These are phyloP conservation scores for Aspergillus unguis DNA, from an alignment of 2,329 filamentous ascomycete genomes.

Conservation along the genomic window DNA sequence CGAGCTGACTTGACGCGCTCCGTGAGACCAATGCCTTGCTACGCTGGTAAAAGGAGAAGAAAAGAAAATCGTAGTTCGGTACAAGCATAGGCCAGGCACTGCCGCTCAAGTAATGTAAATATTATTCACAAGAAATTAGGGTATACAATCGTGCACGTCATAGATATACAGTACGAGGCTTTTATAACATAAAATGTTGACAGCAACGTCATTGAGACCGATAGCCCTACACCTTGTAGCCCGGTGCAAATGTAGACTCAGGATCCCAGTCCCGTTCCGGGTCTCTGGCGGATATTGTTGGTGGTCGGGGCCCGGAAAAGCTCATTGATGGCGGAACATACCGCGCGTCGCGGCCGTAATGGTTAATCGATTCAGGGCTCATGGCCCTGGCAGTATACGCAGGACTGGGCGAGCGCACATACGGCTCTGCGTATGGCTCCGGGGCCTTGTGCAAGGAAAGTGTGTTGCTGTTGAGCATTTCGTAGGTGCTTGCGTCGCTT, in stretches of 20 bases:
- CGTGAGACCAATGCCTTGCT: too few relatives aligned
- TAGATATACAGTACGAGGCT: conserved; percentile 11
- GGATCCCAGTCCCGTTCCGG: conserved; percentile 36
- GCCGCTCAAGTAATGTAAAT: too few relatives aligned
- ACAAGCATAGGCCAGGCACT: too few relatives aligned
- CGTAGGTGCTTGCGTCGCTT: conserved; percentile 68
- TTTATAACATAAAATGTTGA: conserved; percentile 1
- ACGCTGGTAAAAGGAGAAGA: too few relatives aligned
- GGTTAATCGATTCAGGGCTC: conserved; percentile 17
- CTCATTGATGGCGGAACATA: conserved; percentile 49
- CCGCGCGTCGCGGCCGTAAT: conserved; percentile 44
- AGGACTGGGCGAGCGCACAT: conserved; percentile 25
- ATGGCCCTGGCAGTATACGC: conserved; percentile 14
- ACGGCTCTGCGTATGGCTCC: conserved; percentile 32
- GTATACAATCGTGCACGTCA: conserved; percentile 11
- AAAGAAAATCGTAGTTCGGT: too few relatives aligned
- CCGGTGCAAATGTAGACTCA: conserved; percentile 33
- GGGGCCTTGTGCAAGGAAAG: conserved; percentile 29
- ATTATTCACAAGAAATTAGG: neutral
- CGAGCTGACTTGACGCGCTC: too few relatives aligned
- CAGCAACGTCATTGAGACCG: neutral
- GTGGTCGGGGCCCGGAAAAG: conserved; percentile 48
- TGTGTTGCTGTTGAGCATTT: conserved; percentile 60
- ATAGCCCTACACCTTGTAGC: conserved; percentile 5
- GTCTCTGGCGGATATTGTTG: conserved; percentile 25